Conservation (phyloP, 2,329 filamentous ascomycete species). For the Diaporthe sp. region DNA sequence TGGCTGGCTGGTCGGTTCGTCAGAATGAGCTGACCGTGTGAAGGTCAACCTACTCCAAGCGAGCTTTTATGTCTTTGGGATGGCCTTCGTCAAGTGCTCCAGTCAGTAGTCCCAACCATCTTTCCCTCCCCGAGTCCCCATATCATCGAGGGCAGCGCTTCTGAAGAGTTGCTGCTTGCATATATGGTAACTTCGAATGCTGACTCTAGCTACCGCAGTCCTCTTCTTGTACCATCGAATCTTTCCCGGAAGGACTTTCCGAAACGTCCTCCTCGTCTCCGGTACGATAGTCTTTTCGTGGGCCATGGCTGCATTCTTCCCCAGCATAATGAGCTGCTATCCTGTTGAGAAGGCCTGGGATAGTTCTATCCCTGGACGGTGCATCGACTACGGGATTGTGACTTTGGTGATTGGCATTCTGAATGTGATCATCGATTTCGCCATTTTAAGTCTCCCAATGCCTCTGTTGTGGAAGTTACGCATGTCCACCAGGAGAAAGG, state of each 20-base stretch:
- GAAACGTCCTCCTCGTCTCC: background rate
- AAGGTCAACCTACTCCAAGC: background rate
- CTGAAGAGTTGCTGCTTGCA: background rate
- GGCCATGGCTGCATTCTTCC: background rate
- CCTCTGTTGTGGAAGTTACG: background rate
- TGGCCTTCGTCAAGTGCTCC: background rate
- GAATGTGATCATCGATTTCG: conserved; percentile 8
- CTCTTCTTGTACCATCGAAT: conserved; percentile 1
- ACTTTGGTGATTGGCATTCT: background rate
- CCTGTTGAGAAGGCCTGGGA: background rate
- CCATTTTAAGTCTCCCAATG: background rate
- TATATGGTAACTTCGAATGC: background rate
- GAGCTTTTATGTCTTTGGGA: background rate
- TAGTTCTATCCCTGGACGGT: background rate
- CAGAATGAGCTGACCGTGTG: background rate
- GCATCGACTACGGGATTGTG: conserved; percentile 4
- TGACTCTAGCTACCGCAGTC: background rate
- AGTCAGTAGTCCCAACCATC: background rate
- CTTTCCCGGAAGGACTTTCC: background rate
- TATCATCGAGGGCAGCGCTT: background rate
- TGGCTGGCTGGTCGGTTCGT: background rate
- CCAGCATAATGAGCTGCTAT: conserved; percentile 1
- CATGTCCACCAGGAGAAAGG: conserved; percentile 6
- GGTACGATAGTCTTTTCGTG: background rate
- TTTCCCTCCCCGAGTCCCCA: background rate